phyloP scores from a whole-genome alignment of 116 monocot species.

The Cymodocea nodosa region DNA sequence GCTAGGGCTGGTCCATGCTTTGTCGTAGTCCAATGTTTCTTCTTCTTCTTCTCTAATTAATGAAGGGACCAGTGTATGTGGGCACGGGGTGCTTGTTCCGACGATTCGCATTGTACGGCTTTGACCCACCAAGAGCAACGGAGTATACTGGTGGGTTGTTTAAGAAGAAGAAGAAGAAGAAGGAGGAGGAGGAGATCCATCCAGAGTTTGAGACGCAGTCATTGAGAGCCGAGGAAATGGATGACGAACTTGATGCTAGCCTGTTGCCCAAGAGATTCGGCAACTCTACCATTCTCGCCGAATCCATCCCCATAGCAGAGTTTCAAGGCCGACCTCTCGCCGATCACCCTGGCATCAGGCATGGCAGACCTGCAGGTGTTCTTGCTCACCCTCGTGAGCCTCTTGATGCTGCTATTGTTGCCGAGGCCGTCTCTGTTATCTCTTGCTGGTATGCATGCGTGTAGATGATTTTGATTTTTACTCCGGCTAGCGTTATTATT shows the following conservation, averaged over 20 bases:
- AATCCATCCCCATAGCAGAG: conserved; percentile 47
- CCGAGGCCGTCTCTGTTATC: conserved; percentile 43
- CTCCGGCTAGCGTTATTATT: not conserved
- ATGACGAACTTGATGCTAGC: conserved; percentile 12
- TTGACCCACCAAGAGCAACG: conserved; percentile 22
- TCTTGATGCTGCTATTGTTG: conserved; percentile 20
- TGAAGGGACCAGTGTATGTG: conserved; percentile 31
- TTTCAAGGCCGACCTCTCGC: conserved; percentile 47
- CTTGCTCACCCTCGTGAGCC: conserved; percentile 24
- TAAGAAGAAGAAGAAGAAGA: conserved; percentile 19
- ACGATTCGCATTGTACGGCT: conserved; percentile 28
- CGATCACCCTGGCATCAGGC: conserved; percentile 36
- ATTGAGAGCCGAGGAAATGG: conserved; percentile 12
- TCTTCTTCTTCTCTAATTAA: too few relatives aligned
- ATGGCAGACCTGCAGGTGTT: conserved; percentile 39
- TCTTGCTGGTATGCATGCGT: not conserved
- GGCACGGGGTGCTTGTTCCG: conserved; percentile 33
- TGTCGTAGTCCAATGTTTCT: too few relatives aligned
- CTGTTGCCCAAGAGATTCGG: conserved; percentile 32
- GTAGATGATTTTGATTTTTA: too few relatives aligned
- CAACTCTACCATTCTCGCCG: conserved; percentile 23
- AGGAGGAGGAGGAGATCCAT: not conserved
- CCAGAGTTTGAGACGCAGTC: conserved; percentile 22
- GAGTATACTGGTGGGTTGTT: conserved; percentile 14
- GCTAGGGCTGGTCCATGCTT: too few relatives aligned